These are phyloP conservation scores for Raffaelea arxii DNA, from an alignment of 2,329 filamentous ascomycete species.

Conservation along the genomic window DNA sequence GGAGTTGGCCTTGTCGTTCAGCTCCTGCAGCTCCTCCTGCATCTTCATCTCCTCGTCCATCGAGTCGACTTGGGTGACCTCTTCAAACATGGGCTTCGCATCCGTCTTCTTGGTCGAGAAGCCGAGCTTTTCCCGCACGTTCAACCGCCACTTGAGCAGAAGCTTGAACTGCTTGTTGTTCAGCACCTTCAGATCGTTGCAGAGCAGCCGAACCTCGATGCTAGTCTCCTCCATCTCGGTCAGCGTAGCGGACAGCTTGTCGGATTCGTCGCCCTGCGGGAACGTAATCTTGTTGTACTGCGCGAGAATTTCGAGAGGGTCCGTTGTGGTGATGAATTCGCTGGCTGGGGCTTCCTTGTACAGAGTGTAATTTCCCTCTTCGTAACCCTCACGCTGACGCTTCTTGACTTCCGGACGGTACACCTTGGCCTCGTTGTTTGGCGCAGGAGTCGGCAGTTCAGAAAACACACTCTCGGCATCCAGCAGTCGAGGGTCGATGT, in stretches of 20 bases:
- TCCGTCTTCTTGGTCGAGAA: constrained; percentile 64
- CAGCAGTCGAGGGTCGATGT: constrained; percentile 83
- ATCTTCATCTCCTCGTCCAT: constrained; percentile 95
- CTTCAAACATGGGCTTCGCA: constrained; percentile 40
- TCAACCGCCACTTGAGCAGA: constrained; percentile 80
- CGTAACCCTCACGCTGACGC: constrained; percentile 93
- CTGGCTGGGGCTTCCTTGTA: constrained; percentile 83
- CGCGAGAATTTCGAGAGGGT: constrained; percentile 88
- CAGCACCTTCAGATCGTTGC: constrained; percentile 76
- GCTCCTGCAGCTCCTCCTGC: constrained; percentile 73
- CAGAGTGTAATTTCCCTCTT: constrained; percentile 88
- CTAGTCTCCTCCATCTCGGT: constrained; percentile 82
- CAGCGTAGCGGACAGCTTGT: constrained; percentile 78
- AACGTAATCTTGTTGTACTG: constrained; percentile 78
- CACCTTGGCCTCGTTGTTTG: constrained; percentile 95
- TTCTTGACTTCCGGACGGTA: constrained; percentile 98
- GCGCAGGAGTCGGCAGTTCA: constrained; percentile 72
- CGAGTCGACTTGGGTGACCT: constrained; percentile 71
- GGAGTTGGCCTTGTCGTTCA: constrained; percentile 69
- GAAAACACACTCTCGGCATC: constrained; percentile 87
- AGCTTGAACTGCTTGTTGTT: constrained; percentile 92
- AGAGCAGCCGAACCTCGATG: constrained; percentile 67
- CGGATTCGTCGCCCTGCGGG: constrained; percentile 65
- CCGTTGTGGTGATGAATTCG: constrained; percentile 87
- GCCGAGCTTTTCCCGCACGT: constrained; percentile 83